Conservation (phyloP, 2,329 filamentous ascomycete species). For the Myriosclerotinia curreyana region DNA sequence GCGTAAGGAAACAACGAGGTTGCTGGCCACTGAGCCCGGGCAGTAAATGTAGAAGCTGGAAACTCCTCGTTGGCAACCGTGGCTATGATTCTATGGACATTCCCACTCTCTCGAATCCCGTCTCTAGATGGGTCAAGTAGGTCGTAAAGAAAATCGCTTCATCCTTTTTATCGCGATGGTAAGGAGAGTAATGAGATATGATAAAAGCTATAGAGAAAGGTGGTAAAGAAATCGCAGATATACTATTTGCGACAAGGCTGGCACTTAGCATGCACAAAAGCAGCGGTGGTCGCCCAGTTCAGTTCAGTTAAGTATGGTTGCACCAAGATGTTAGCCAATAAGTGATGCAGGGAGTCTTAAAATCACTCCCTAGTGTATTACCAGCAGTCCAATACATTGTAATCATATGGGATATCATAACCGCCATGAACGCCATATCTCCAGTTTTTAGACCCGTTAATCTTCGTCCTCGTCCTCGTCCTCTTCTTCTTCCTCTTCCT, state of each 20-base stretch:
- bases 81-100: too few relatives aligned
- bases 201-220: background rate
- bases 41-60: slow-evolving; percentile 4
- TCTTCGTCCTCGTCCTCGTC: slow-evolving; percentile 19
- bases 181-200: background rate
- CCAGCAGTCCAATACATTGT: background rate
- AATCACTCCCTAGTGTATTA: background rate
- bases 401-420: slow-evolving; percentile 11
- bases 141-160: slow-evolving; percentile 12
- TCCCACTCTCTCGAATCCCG: slow-evolving; percentile 18
- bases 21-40: background rate
- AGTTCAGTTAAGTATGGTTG: background rate
- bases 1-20: slow-evolving; percentile 8
- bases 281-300: background rate
- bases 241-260: background rate
- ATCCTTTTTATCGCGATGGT: background rate
- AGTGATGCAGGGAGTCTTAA: background rate
- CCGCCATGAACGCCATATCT: slow-evolving; percentile 8
- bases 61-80: background rate
- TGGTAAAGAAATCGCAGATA: background rate
- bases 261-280: too few relatives aligned
- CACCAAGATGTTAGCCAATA: background rate
- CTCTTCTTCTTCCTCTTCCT: slow-evolving; percentile 22
- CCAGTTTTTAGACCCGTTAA: background rate
- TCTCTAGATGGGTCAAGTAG: slow-evolving; percentile 22